phyloP scores from a whole-genome alignment of 2,329 filamentous ascomycete genomes.

The Fusarium odoratissimum region DNA sequence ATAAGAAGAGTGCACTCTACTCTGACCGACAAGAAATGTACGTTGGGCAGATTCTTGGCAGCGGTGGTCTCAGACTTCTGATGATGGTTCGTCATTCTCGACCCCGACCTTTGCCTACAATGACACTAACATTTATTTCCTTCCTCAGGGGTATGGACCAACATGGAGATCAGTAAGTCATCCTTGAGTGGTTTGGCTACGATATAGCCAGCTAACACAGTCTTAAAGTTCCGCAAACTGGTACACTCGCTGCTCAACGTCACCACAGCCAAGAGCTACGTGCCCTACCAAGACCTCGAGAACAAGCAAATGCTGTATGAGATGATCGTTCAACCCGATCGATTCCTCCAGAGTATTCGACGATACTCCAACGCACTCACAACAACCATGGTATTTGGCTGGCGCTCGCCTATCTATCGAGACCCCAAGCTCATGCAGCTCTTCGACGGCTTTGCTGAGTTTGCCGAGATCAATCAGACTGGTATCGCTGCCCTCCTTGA shows the following conservation, averaged over 20 bases:
- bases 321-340: not conserved
- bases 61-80: not conserved
- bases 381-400: slow-evolving; percentile 12
- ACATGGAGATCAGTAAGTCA: slow-evolving; percentile 1
- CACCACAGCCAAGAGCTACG: slow-evolving; percentile 2
- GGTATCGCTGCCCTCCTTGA: not conserved
- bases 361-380: slow-evolving; percentile 7
- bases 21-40: slow-evolving; percentile 13
- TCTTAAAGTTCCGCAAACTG: not conserved
- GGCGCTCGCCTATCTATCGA: not conserved
- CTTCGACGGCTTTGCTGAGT: not conserved
- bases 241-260: slow-evolving; percentile 3
- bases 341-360: not conserved
- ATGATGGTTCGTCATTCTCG: not conserved
- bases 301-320: slow-evolving; percentile 12
- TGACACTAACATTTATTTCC: accelerated
- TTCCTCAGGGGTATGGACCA: not conserved
- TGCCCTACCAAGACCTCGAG: not conserved
- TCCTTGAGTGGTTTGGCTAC: accelerated
- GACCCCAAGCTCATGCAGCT: slow-evolving; percentile 1
- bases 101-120: accelerated
- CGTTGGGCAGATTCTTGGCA: not conserved
- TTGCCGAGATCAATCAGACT: slow-evolving; percentile 10
- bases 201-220: accelerated
- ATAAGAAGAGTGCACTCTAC: not conserved